A percentile compares a stretch with the other conserved stretches of the same genome.
These are phyloP conservation scores for Fusarium zealandicum DNA, from an alignment of 2,329 filamentous ascomycete genomes.

Conservation along the genomic window DNA sequence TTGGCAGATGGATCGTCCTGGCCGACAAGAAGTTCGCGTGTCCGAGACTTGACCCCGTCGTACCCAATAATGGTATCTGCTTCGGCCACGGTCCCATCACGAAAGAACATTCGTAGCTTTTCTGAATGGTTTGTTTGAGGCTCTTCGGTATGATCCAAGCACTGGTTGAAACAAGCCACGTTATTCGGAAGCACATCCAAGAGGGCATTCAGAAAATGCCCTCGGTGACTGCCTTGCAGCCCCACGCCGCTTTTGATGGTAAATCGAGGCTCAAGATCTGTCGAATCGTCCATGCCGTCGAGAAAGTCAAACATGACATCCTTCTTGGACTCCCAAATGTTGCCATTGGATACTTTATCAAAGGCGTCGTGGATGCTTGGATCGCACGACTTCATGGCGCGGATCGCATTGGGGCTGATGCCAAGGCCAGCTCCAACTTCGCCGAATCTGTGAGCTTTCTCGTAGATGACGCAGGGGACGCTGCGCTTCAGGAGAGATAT, in stretches of 20 bases:
- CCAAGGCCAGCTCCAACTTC: not conserved
- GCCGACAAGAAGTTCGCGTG: not conserved
- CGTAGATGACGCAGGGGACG: not conserved
- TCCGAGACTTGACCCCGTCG: not conserved
- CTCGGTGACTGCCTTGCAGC: not conserved
- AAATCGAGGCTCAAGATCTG: not conserved
- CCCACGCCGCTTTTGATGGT: not conserved
- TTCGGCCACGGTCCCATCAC: not conserved
- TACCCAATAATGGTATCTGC: not conserved
- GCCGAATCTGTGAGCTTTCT: not conserved
- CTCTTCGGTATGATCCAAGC: not conserved
- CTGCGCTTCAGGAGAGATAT: not conserved
- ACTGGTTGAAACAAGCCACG: not conserved
- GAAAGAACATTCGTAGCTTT: not conserved
- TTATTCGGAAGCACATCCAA: not conserved
- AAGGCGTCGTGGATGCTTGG: not conserved
- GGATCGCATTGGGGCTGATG: not conserved
- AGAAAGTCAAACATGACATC: not conserved
- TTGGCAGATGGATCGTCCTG: not conserved
- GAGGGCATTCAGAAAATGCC: not conserved
- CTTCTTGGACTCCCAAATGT: constrained; percentile 3
- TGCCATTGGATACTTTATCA: not conserved
- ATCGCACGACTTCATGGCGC: not conserved
- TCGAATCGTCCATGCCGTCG: not conserved
- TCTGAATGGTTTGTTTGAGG: not conserved